phyloP scores from a whole-genome alignment of 352 stramenopile genomes.

The Phytophthora pseudosyringae region DNA sequence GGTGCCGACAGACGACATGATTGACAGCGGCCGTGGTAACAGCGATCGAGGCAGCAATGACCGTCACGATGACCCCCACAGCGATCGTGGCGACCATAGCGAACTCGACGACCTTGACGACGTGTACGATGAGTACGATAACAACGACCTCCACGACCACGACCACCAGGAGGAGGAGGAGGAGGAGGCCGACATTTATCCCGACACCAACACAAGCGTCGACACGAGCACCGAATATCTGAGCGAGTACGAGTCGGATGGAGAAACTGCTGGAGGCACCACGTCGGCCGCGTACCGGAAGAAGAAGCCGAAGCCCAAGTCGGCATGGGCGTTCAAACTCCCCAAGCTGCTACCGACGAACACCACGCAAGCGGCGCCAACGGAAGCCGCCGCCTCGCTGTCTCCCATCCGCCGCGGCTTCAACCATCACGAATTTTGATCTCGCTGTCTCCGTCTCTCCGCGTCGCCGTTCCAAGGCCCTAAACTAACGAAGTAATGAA shows the following conservation, averaged over 20 bases:
- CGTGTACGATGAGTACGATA: constrained; percentile 25
- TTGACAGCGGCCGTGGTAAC: constrained; percentile 10
- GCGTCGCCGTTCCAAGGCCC: constrained; percentile 15
- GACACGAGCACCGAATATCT: constrained; percentile 36
- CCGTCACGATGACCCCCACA: constrained; percentile 13
- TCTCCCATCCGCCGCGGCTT: constrained; percentile 53
- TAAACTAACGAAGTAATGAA: constrained; percentile 44
- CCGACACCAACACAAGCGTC: constrained; percentile 26
- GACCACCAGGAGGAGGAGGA: constrained; percentile 12
- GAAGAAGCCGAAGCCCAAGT: constrained; percentile 47
- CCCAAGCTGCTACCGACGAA: constrained; percentile 47
- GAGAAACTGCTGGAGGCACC: constrained; percentile 35
- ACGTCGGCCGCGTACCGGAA: constrained; percentile 42
- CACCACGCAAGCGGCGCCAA: constrained; percentile 17
- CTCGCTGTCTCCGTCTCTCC: constrained; percentile 17
- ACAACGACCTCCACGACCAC: constrained; percentile 16
- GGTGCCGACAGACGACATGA: constrained; percentile 48
- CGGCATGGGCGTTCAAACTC: constrained; percentile 49
- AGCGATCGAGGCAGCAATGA: constrained; percentile 6
- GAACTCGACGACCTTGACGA: constrained; percentile 25
- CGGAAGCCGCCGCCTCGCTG: constrained; percentile 33
- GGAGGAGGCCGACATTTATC: constrained; percentile 23
- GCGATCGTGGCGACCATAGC: constrained; percentile 33
- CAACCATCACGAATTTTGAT: constrained; percentile 67
- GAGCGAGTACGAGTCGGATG: constrained; percentile 42